Percentiles rank a stretch among this genome's conserved stretches.
phyloP scores from a whole-genome alignment of 2,329 filamentous ascomycete species.

The Curvularia sp. region DNA sequence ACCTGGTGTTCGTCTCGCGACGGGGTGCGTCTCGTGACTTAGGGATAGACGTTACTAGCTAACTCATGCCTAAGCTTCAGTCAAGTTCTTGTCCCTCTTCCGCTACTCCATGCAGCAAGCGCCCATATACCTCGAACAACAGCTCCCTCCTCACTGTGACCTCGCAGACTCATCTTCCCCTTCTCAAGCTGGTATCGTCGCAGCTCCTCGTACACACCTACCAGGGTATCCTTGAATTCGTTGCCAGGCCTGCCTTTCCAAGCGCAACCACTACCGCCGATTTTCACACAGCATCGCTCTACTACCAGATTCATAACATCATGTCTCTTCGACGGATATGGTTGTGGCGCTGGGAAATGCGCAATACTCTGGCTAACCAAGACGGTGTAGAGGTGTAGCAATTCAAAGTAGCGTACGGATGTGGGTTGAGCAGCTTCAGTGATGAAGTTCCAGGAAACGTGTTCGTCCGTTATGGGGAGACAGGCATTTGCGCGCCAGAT shows the following conservation, averaged over 20 bases:
- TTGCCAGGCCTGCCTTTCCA: slow-evolving; percentile 33
- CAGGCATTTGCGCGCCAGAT: slow-evolving; percentile 44
- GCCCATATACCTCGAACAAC: slow-evolving; percentile 58
- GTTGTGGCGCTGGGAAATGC: slow-evolving; percentile 20
- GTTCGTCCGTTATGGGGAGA: slow-evolving; percentile 22
- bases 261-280: slow-evolving; percentile 18
- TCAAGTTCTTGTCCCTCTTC: background rate
- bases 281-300: slow-evolving; percentile 37
- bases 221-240: slow-evolving; percentile 35
- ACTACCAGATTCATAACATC: slow-evolving; percentile 39
- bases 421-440: slow-evolving; percentile 27
- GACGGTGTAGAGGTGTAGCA: slow-evolving; percentile 44
- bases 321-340: slow-evolving; percentile 25
- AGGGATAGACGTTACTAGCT: too few relatives aligned
- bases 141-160: slow-evolving; percentile 33
- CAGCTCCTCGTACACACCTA: slow-evolving; percentile 39
- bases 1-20: background rate
- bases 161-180: slow-evolving; percentile 37
- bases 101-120: slow-evolving; percentile 44
- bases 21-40: too few relatives aligned
- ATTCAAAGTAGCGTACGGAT: slow-evolving; percentile 28
- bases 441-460: slow-evolving; percentile 37
- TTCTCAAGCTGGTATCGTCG: slow-evolving; percentile 34
- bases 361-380: slow-evolving; percentile 41
- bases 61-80: background rate